Base-by-base conservation (phyloP, 2,329 filamentous ascomycete species). In the Fusarium papillatum region DNA sequence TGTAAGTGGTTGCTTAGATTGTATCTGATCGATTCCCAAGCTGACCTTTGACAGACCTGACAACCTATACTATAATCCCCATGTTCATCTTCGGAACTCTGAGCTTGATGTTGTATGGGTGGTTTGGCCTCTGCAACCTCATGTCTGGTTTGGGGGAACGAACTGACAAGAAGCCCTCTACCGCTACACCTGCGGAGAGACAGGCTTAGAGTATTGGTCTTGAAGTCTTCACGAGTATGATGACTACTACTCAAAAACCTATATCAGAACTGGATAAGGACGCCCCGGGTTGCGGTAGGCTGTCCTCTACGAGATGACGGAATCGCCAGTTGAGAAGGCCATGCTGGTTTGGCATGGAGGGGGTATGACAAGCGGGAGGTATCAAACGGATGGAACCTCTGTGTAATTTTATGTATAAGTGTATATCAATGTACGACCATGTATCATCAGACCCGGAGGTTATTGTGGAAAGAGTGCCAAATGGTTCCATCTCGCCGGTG, bases 61-160 rank as follows among this genome's bases (percentile, higher is more conserved):
- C 79, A 4, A 84, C 82, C 2, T 86, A 85, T 38, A 82, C 84
- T 0, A 53, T 86, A 7, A 69, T 85, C 0, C 85, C 84, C 0
- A 72, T 86, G 14, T 24, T 82, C 14, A 38, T 85, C 10, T 85
- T 86, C 63, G 84, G 83, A 3, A 69, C 70, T 1, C 69, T 85
- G 17, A 85, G 83, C 57, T 7, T 82, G 14, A 7, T 64, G 0
- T 73, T 85, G 24, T 80, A 83, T 41, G 73, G 66, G 10, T 78
- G 71, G 68, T 76, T 66, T 26, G 67, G 68, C 3, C 39, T 79
- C 8, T 66, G 65, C 14, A 31, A 50, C 14, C 36, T 76, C 29
- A 39, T 80, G 31, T 5, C 36, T 29, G 26, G 41, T 5, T 29
- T 29, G 29, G 29, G 29, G 29, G 9, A 9, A 29, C 29, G 7